Conservation (phyloP, 2,329 filamentous ascomycete genomes). For the Xylaria sp. region DNA sequence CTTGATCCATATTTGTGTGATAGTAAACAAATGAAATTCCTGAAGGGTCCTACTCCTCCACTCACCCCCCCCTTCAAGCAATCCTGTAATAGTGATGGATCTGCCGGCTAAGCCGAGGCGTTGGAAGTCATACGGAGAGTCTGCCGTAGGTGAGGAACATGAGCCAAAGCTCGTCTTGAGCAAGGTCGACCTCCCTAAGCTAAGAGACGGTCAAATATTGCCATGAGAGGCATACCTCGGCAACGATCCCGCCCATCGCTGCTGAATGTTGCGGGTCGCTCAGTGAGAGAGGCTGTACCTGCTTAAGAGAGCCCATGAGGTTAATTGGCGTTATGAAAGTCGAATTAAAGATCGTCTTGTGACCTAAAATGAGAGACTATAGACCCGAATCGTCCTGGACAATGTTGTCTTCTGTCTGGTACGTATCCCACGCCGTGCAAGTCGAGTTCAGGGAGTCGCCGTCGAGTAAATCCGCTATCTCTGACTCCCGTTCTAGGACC, state of each 20-base stretch:
- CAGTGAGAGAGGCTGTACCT: not conserved
- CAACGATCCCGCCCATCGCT: not conserved
- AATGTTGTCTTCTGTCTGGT: slow-evolving; percentile 1
- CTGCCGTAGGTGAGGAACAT: not conserved
- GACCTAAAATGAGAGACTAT: slow-evolving; percentile 1
- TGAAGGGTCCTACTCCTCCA: not conserved
- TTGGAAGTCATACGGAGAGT: not conserved
- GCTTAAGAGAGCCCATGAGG: not conserved
- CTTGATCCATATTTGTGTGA: too few relatives aligned
- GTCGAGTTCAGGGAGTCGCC: slow-evolving; percentile 14
- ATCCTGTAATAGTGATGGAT: not conserved
- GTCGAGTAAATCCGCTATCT: slow-evolving; percentile 23
- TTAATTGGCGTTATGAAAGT: not conserved
- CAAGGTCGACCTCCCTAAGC: not conserved
- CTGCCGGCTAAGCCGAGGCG: not conserved
- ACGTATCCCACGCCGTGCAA: slow-evolving; percentile 28
- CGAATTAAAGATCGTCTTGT: not conserved
- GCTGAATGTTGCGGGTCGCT: not conserved
- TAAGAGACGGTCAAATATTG: not conserved
- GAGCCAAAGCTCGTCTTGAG: not conserved
- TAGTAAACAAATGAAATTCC: not conserved
- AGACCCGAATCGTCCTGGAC: slow-evolving; percentile 29
- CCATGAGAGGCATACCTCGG: not conserved
- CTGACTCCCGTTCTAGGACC: slow-evolving; percentile 32
- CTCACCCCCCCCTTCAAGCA: not conserved